Percentiles rank a stretch among this genome's conserved stretches.
Evolutionary conservation across 2,329 filamentous ascomycete genomes (phyloP).

Genomic region (Westerdykella aurantiaca): DNA sequence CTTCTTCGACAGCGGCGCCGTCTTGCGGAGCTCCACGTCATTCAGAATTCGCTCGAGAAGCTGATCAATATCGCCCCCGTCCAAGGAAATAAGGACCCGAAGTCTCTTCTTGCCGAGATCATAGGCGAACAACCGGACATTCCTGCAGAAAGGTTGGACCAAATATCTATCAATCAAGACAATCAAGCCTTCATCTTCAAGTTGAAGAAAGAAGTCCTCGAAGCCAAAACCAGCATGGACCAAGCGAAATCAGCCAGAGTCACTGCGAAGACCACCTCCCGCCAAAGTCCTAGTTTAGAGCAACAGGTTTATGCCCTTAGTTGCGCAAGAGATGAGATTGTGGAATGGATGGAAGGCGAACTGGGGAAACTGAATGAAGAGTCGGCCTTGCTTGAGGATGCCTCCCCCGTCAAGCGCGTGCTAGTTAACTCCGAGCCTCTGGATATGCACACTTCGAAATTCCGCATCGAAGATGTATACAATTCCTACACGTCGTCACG

Average conservation of each 20-base stretch:
- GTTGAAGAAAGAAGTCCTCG: conserved; percentile 37
- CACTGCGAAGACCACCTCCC: conserved; percentile 10
- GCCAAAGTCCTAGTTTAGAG: conserved; percentile 10
- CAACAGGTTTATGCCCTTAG: conserved; percentile 39
- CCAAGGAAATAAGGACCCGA: conserved; percentile 18
- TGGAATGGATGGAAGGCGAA: conserved; percentile 49
- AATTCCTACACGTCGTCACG: conserved; percentile 26
- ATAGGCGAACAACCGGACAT: conserved; percentile 35
- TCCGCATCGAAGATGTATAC: conserved; percentile 25
- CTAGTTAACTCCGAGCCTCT: neutral
- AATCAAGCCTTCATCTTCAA: conserved; percentile 26
- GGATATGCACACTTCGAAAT: conserved; percentile 20
- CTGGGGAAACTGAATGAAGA: conserved; percentile 40
- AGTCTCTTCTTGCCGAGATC: conserved; percentile 19
- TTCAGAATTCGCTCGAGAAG: conserved; percentile 42
- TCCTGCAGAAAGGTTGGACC: conserved; percentile 28
- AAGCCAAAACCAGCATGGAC: conserved; percentile 31
- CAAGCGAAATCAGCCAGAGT: conserved; percentile 18
- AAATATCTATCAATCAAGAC: conserved; percentile 14
- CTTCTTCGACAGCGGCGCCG: conserved; percentile 44
- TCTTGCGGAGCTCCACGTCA: conserved; percentile 43
- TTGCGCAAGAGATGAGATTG: conserved; percentile 44
- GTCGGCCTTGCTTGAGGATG: conserved; percentile 29
- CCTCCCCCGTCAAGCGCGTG: conserved; percentile 27
- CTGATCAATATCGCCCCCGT: conserved; percentile 34